Percentiles rank a stretch among this genome's conserved stretches.
Evolutionary conservation across 2,329 filamentous ascomycete species (phyloP).

Genomic region (Cordyceps pruinosa): DNA sequence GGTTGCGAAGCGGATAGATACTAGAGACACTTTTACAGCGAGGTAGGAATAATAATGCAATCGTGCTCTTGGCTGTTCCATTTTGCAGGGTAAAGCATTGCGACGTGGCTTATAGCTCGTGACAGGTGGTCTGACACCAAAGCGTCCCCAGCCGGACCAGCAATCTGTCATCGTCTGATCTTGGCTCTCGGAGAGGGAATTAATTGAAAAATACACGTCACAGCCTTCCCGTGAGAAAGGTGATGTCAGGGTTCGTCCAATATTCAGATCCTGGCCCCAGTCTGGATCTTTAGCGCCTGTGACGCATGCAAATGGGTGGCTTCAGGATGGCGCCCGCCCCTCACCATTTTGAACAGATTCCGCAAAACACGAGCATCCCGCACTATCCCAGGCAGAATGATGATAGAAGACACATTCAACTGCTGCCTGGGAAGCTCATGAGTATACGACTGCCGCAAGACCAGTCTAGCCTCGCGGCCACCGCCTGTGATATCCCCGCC

Average conservation of each 20-base stretch:
- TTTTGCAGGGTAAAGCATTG: background rate
- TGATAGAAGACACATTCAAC: background rate
- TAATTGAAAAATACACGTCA: background rate
- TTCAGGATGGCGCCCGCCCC: background rate
- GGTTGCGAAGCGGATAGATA: too few species aligned
- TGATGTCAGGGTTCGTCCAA: background rate
- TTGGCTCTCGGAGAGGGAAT: background rate
- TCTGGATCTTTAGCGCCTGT: slow-evolving; percentile 3
- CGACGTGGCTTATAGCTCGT: background rate
- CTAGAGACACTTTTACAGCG: too few species aligned
- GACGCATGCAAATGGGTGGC: slow-evolving; percentile 2
- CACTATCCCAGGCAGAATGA: slow-evolving; percentile 3
- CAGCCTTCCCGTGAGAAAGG: background rate
- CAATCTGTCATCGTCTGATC: background rate
- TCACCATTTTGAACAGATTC: background rate
- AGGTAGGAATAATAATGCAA: too few species aligned
- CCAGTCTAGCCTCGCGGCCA: background rate
- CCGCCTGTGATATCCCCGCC: slow-evolving; percentile 2
- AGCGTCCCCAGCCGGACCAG: background rate
- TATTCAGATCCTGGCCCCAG: background rate
- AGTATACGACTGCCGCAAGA: background rate
- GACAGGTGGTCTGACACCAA: background rate
- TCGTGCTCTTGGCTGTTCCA: background rate
- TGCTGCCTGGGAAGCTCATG: background rate
- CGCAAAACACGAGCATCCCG: background rate